Evolutionary conservation across 2,329 filamentous ascomycete genomes (phyloP).

Genomic region (Beauveria sp.): DNA sequence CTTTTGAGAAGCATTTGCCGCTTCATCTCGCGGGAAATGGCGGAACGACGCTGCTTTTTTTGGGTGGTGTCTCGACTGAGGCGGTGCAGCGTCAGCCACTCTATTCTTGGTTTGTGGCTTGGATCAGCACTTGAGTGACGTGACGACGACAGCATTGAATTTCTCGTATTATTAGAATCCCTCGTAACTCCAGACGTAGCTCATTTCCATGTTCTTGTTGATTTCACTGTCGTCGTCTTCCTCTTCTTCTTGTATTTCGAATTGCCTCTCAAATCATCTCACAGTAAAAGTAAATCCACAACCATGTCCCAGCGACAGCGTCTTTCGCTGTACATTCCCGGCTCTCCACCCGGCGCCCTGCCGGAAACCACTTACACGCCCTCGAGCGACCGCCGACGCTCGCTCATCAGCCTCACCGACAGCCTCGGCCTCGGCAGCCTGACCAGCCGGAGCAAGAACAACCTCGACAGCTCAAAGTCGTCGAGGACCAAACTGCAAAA

Average conservation of each 20-base stretch:
- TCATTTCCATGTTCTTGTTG: no score
- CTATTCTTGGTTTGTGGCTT: conserved; percentile 5
- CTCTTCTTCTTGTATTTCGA: background rate
- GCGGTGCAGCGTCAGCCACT: conserved; percentile 8
- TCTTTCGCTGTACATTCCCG: conserved; percentile 1
- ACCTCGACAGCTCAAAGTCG: background rate
- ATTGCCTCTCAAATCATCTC: background rate
- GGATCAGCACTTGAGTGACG: conserved; percentile 7
- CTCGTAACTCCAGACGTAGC: background rate
- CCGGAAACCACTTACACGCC: conserved; percentile 7
- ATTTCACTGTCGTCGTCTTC: background rate
- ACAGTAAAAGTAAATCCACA: background rate
- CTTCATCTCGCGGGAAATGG: background rate
- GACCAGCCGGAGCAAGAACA: background rate
- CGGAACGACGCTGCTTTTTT: background rate
- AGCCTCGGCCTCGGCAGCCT: background rate
- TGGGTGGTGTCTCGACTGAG: background rate
- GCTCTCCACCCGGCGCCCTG: background rate
- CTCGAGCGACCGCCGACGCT: conserved; percentile 7
- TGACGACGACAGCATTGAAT: background rate
- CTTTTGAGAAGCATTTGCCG: background rate
- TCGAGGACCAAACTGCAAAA: background rate
- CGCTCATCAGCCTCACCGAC: conserved; percentile 9
- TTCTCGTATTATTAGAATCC: background rate
- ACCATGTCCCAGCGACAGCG: background rate